Conservation (phyloP, 176 grass and related monocot genomes). For the Dendrocalamus sinicus region DNA sequence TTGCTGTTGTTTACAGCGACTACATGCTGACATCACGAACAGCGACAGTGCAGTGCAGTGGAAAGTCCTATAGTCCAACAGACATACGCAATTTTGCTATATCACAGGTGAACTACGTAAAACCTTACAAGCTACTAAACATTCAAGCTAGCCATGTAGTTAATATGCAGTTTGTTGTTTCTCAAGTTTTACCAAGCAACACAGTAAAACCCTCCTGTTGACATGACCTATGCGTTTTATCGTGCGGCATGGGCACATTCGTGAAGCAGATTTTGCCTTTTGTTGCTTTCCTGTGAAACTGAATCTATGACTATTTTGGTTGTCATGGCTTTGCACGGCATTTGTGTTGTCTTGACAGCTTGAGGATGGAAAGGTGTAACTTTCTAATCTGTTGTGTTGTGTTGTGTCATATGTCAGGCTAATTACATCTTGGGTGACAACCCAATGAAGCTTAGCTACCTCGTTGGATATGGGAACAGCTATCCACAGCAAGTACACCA, state of each 20-base stretch:
- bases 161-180: conserved; percentile 7
- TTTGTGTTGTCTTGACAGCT: neutral
- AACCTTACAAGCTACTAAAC: neutral
- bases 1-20: conserved; percentile 90
- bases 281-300: neutral
- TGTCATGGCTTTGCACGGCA: neutral
- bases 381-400: conserved; percentile 45
- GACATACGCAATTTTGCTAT: conserved; percentile 86
- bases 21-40: conserved; percentile 91
- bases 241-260: neutral
- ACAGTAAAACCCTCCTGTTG: neutral
- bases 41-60: conserved; percentile 80
- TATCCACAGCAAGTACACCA: conserved; percentile 93
- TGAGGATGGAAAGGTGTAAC: neutral
- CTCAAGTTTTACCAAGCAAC: neutral
- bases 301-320: neutral
- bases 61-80: conserved; percentile 75
- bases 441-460: conserved; percentile 95
- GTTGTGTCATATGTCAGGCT: conserved; percentile 51
- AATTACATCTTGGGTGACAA: conserved; percentile 92
- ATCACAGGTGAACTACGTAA: conserved; percentile 63
- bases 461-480: conserved; percentile 83
- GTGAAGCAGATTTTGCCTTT: neutral
- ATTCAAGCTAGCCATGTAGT: neutral
- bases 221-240: neutral